These are phyloP conservation scores for Colletotrichum nymphaeae DNA, from an alignment of 2,329 filamentous ascomycete genomes.

Conservation along the genomic window DNA sequence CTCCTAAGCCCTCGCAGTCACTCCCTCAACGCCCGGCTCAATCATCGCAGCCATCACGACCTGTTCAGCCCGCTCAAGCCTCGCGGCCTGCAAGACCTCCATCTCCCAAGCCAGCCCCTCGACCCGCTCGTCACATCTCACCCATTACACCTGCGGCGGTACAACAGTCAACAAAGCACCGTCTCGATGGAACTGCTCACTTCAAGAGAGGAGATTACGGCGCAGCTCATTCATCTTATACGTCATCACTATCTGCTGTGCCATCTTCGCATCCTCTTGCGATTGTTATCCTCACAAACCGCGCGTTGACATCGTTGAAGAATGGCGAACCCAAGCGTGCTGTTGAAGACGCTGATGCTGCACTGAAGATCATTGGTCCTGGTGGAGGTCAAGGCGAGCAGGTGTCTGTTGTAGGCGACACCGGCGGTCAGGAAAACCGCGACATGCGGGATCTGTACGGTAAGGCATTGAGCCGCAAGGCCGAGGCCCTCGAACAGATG, in stretches of 20 bases:
- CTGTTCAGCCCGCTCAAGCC: slow-evolving; percentile 48
- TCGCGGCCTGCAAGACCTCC: slow-evolving; percentile 47
- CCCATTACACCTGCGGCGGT: slow-evolving; percentile 76
- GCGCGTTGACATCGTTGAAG: slow-evolving; percentile 89
- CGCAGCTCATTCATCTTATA: slow-evolving; percentile 85
- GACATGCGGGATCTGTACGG: slow-evolving; percentile 94
- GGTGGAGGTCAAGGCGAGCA: slow-evolving; percentile 83
- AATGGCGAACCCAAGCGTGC: slow-evolving; percentile 91
- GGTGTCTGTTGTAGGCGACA: slow-evolving; percentile 73
- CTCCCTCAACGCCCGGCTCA: slow-evolving; percentile 52
- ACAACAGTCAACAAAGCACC: slow-evolving; percentile 80
- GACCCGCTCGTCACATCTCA: slow-evolving; percentile 71
- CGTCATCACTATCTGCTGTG: slow-evolving; percentile 78
- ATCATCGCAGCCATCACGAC: slow-evolving; percentile 48
- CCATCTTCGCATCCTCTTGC: slow-evolving; percentile 84
- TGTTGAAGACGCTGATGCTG: slow-evolving; percentile 84
- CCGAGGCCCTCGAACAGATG: slow-evolving; percentile 94
- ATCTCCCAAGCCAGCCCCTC: slow-evolving; percentile 53
- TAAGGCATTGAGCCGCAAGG: slow-evolving; percentile 93
- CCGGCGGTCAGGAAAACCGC: slow-evolving; percentile 72
- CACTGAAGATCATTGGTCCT: slow-evolving; percentile 82
- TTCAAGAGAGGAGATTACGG: slow-evolving; percentile 96
- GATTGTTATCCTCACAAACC: slow-evolving; percentile 92
- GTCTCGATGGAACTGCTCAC: slow-evolving; percentile 83
- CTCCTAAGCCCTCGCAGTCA: slow-evolving; percentile 48